Percentiles rank a stretch among this genome's conserved stretches.
Evolutionary conservation across 2,329 filamentous ascomycete species (phyloP).

Genomic region (Aspergillus neotritici): DNA sequence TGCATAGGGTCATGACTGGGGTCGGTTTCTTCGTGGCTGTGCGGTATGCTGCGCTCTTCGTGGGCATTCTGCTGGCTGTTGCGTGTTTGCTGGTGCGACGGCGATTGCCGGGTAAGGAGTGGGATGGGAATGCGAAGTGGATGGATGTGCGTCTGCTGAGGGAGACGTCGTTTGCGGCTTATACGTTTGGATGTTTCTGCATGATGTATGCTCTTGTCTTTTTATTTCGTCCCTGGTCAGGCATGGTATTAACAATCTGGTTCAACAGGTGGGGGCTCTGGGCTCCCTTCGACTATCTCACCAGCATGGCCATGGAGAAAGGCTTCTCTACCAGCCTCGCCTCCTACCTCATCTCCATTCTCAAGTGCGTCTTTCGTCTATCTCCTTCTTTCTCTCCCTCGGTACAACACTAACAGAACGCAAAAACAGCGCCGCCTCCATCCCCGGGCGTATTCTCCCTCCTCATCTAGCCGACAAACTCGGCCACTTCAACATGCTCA

Average conservation of each 20-base stretch:
- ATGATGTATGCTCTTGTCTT: constrained; percentile 14
- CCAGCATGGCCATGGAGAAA: constrained; percentile 13
- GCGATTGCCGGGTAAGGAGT: constrained; percentile 25
- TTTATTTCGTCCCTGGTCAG: not conserved
- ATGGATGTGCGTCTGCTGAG: constrained; percentile 23
- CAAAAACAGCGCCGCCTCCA: constrained; percentile 17
- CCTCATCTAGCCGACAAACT: constrained; percentile 20
- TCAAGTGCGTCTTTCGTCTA: constrained; percentile 16
- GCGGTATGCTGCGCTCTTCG: constrained; percentile 18
- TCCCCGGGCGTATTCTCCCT: constrained; percentile 23
- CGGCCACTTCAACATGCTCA: constrained; percentile 25
- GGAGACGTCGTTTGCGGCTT: constrained; percentile 20
- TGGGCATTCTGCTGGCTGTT: constrained; percentile 15
- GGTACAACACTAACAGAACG: not conserved
- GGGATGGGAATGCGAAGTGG: constrained; percentile 23
- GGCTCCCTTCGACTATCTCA: constrained; percentile 21
- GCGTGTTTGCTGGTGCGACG: constrained; percentile 16
- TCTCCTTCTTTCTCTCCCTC: not conserved
- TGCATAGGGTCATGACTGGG: constrained; percentile 12
- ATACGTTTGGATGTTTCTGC: constrained; percentile 22
- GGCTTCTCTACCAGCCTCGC: constrained; percentile 18
- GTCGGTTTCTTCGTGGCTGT: constrained; percentile 18
- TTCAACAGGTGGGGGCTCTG: constrained; percentile 19
- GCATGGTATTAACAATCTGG: constrained; percentile 3
- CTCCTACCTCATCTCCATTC: constrained; percentile 22